Evolutionary conservation across 352 stramenopile genomes (phyloP).

Genomic region (Pythium volutum): DNA sequence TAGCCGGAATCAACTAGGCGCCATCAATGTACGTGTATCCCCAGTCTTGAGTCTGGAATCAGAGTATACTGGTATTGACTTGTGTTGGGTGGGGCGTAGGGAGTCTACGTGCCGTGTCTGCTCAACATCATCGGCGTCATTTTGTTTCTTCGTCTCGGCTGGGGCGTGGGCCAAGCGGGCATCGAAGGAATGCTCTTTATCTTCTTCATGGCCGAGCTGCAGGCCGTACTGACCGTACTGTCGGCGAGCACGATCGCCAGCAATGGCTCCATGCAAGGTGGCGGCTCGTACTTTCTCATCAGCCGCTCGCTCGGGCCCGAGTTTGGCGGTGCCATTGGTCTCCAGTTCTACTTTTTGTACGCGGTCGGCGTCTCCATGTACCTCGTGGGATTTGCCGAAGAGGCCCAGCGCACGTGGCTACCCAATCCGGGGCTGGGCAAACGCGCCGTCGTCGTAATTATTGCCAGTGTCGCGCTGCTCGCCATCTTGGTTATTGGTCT

Average conservation of each 20-base stretch:
- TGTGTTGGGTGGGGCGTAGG: conserved; percentile 23
- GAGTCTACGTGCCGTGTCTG: conserved; percentile 86
- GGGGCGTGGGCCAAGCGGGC: conserved; percentile 82
- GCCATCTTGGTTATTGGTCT: conserved; percentile 52
- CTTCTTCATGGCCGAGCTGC: conserved; percentile 56
- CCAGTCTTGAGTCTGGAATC: not conserved
- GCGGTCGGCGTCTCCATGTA: conserved; percentile 73
- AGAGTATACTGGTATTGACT: not conserved
- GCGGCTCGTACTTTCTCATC: conserved; percentile 64
- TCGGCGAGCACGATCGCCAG: conserved; percentile 82
- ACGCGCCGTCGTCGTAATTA: conserved; percentile 43
- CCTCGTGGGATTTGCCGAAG: conserved; percentile 75
- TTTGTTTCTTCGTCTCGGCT: conserved; percentile 84
- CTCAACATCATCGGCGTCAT: conserved; percentile 92
- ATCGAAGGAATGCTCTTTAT: conserved; percentile 71
- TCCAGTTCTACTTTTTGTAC: conserved; percentile 90
- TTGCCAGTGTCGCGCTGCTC: conserved; percentile 43
- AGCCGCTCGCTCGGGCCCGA: conserved; percentile 75
- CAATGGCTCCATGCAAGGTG: conserved; percentile 79
- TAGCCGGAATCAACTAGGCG: conserved; percentile 35
- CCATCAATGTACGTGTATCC: conserved; percentile 37
- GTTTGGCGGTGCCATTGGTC: conserved; percentile 84
- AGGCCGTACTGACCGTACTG: conserved; percentile 74
- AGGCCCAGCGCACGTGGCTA: conserved; percentile 56
- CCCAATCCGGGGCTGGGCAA: conserved; percentile 33